Evolutionary conservation across 1,284 basidiomycete genomes (phyloP).

Genomic region (Cryptococcus floricola): DNA sequence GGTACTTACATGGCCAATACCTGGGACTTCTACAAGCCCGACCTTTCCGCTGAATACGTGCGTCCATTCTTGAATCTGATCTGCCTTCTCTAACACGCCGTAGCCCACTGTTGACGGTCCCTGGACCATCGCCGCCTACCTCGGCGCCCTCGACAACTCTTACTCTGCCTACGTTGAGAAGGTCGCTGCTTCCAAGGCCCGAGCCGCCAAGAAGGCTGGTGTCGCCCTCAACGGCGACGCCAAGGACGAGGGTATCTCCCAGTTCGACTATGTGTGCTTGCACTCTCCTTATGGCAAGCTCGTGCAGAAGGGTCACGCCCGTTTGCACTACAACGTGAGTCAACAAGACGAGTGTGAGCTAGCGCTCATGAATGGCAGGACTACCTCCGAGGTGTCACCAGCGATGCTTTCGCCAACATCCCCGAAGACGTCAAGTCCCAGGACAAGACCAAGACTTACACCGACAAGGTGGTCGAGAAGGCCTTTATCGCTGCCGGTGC

Average conservation of each 20-base stretch:
- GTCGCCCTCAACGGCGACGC: constrained; percentile 31
- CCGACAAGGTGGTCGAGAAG: constrained; percentile 95
- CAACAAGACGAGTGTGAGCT: neutral
- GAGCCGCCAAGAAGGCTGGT: constrained; percentile 44
- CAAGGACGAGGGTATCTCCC: constrained; percentile 58
- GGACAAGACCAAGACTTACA: constrained; percentile 69
- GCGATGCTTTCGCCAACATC: constrained; percentile 70
- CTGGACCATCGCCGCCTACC: constrained; percentile 91
- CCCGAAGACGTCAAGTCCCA: constrained; percentile 62
- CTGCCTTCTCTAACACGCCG: neutral
- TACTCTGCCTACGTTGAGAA: constrained; percentile 87
- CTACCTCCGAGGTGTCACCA: constrained; percentile 74
- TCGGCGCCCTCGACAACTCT: constrained; percentile 85
- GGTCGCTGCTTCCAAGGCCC: constrained; percentile 57
- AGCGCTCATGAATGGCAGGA: constrained; percentile 55
- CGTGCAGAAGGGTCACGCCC: constrained; percentile 95
- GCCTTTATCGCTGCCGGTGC: constrained; percentile 75
- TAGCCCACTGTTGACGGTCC: constrained; percentile 96
- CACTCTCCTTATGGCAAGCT: constrained; percentile 97
- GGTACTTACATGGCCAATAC: constrained; percentile 97
- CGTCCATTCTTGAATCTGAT: neutral
- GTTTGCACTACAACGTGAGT: constrained; percentile 57
- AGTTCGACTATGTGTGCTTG: constrained; percentile 86
- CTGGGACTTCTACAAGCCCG: constrained; percentile 98
- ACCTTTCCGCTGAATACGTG: constrained; percentile 57